Conservation (phyloP, 2,329 filamentous ascomycete genomes). For the Paecilomyces niveus region DNA sequence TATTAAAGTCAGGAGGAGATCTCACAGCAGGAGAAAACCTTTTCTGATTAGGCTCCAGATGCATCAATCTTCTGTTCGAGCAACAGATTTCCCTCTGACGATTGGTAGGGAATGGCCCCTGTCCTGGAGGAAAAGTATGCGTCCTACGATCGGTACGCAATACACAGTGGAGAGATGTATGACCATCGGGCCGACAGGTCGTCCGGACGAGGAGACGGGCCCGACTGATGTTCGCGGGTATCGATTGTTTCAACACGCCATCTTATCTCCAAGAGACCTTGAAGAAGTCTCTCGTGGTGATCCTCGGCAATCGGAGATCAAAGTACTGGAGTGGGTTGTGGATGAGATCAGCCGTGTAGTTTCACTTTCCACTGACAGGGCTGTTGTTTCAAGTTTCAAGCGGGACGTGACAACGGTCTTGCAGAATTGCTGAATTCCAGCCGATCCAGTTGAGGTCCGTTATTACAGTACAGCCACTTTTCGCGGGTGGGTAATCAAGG, state of each 20-base stretch:
- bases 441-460: not conserved
- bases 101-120: too few species aligned
- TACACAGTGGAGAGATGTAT: not conserved
- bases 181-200: not conserved
- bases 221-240: not conserved
- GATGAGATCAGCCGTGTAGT: not conserved
- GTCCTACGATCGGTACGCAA: not conserved
- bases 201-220: not conserved
- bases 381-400: not conserved
- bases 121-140: not conserved
- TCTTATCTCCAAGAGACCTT: not conserved
- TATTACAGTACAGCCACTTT: not conserved
- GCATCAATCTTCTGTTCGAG: not conserved
- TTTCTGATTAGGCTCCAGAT: not conserved
- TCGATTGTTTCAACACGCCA: too few species aligned
- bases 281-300: not conserved
- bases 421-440: not conserved
- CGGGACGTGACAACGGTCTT: not conserved
- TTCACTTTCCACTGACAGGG: not conserved
- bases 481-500: not conserved
- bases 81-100: not conserved
- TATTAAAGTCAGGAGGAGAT: not conserved
- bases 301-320: not conserved
- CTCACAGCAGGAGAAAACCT: not conserved
- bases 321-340: not conserved